phyloP scores from a whole-genome alignment of 176 grass and related monocot genomes.

The Puya raimondii region DNA sequence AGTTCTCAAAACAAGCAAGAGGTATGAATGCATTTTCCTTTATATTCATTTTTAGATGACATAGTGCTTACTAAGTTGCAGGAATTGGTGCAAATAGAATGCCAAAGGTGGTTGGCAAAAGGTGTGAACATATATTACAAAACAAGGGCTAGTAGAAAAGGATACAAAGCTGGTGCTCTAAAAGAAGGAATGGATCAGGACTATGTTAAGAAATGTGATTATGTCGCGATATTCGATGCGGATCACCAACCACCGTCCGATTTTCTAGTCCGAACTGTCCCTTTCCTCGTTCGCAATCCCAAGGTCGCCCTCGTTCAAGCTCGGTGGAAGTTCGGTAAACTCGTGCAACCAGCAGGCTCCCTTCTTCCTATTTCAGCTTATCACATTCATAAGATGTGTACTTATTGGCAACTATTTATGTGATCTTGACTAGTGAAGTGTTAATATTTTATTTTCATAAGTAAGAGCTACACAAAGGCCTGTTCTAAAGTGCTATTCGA shows the following conservation, averaged over 20 bases:
- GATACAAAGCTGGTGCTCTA: conserved; percentile 88
- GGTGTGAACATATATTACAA: conserved; percentile 80
- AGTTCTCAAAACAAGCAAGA: no score
- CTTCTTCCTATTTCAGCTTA: no score
- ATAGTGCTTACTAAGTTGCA: conserved; percentile 24
- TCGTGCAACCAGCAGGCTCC: not conserved
- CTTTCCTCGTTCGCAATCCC: conserved; percentile 78
- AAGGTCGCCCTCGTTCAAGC: conserved; percentile 76
- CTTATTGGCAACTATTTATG: no score
- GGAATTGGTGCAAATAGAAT: conserved; percentile 84
- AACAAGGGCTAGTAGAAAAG: conserved; percentile 79
- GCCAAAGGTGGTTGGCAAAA: conserved; percentile 61
- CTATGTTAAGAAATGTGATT: conserved; percentile 67
- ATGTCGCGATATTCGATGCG: conserved; percentile 88
- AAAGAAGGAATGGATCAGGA: conserved; percentile 74
- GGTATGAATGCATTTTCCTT: no score
- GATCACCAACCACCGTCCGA: conserved; percentile 85
- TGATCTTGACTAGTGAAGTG: no score
- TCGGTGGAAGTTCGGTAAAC: conserved; percentile 87
- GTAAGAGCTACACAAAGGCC: no score
- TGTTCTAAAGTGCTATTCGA: no score
- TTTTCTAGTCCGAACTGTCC: conserved; percentile 76
- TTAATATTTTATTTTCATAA: no score
- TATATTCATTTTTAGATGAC: not conserved
- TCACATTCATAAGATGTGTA: no score